A percentile compares a stretch with the other conserved stretches of the same genome.
phyloP scores from a whole-genome alignment of 192 early-diverging fungal species.

The Geranomyces michiganensis region DNA sequence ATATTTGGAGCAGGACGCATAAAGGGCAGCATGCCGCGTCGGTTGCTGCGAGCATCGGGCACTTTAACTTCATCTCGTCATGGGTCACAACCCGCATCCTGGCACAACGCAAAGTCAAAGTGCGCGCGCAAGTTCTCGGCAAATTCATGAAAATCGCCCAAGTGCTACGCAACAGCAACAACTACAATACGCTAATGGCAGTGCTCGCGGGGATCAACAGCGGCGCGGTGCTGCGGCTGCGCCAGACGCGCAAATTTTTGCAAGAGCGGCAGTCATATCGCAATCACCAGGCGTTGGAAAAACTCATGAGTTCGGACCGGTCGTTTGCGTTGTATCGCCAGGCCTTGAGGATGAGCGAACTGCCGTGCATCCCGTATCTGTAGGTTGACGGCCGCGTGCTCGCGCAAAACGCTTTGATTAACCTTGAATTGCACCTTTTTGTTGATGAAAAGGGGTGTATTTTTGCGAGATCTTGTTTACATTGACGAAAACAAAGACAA shows the following conservation, averaged over 20 bases:
- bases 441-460: constrained; percentile 57
- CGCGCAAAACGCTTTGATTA: neutral
- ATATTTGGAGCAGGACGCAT: constrained; percentile 56
- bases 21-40: constrained; percentile 40
- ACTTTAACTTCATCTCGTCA: constrained; percentile 73
- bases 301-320: constrained; percentile 69
- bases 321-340: constrained; percentile 67
- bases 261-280: constrained; percentile 52
- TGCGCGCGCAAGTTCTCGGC: constrained; percentile 64
- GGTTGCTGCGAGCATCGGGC: constrained; percentile 64
- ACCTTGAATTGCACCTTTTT: constrained; percentile 11
- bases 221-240: constrained; percentile 62
- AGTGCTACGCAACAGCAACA: constrained; percentile 63
- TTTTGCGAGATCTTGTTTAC: constrained; percentile 70
- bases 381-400: constrained; percentile 30
- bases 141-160: constrained; percentile 73
- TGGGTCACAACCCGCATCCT: constrained; percentile 74
- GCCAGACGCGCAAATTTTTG: constrained; percentile 61
- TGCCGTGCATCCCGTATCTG: constrained; percentile 78
- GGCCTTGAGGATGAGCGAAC: constrained; percentile 58
- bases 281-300: constrained; percentile 62
- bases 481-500: constrained; percentile 74
- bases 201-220: constrained; percentile 71
- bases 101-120: constrained; percentile 60
- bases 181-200: constrained; percentile 80